Base-by-base conservation (phyloP, 1,284 basidiomycete genomes). In the Amylostereum chailletii region DNA sequence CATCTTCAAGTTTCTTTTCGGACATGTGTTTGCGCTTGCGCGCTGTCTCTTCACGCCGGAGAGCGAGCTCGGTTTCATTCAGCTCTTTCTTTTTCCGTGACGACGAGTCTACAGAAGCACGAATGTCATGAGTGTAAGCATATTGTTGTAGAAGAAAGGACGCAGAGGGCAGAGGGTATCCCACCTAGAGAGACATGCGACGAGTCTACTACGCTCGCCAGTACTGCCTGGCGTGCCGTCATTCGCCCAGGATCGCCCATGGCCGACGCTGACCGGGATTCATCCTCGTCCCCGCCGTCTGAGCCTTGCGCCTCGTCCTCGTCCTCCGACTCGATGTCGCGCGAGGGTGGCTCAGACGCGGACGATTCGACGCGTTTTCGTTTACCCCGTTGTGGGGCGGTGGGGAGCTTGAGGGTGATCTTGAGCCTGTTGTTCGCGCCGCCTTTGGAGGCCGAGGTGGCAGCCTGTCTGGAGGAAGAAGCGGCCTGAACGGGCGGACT, bases 1-100 rank as follows among this genome's bases (percentile, higher is more conserved):
- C 92, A 59, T 95, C 92, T 62, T 94, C 90, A 26, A 93, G 72
- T 64, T 89, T 90, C 73, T 94, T 93, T 65, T 94, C 92, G 19
- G 80, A 84, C 53, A 94, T 72, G 57, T 94, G 88, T 60, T 83
- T 88, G 42, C 92, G 75, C 62, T 92, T 88, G 33, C 91, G 74
- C 0, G 91, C 90, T 0, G 84, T 90, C 67, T 95, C 92, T 62
- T 92, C 90, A 32, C 88, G 74, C 45, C 86, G 78, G 11, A 94
- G 71, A 0, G 87, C 83, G 1, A 91, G 71, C 64, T 94, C 92
- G 0, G 83, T 79, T 58, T 92, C 90, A 11, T 90, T 93, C 3
- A 92, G 71, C 8, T 81, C 75, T 57, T 86, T 84, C 66, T 91
- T 91, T 62, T 85, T 87, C 29, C 77, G 70, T 1, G 75, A 72